Evolutionary conservation across 2,329 filamentous ascomycete species (phyloP).

Genomic region (Pseudopithomyces chartarum): DNA sequence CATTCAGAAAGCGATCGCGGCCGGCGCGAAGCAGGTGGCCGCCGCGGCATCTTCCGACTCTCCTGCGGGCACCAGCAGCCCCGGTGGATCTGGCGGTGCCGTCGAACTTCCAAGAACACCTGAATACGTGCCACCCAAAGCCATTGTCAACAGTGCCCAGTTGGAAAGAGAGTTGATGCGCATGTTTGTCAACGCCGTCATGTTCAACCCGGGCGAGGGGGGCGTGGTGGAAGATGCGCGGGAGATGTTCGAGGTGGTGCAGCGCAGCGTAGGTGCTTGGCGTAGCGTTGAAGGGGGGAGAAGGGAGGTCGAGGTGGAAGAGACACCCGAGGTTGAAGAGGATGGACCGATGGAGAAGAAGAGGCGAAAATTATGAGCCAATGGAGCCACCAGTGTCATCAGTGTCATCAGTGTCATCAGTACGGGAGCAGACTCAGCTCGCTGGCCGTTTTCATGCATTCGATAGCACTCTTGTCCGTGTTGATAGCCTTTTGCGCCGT

Average conservation of each 20-base stretch:
- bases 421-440: no score
- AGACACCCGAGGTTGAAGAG: conserved; percentile 35
- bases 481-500: no score
- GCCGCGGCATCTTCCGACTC: conserved; percentile 57
- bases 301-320: conserved; percentile 34
- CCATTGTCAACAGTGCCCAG: conserved; percentile 91
- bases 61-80: conserved; percentile 58
- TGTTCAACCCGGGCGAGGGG: conserved; percentile 96
- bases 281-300: conserved; percentile 67
- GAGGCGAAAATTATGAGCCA: conserved; percentile 31
- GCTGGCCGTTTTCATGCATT: background rate
- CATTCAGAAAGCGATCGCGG: conserved; percentile 55
- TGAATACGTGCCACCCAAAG: conserved; percentile 82
- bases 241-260: conserved; percentile 88
- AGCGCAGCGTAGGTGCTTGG: conserved; percentile 76
- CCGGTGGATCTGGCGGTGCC: conserved; percentile 58
- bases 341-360: conserved; percentile 28
- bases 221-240: conserved; percentile 85
- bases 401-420: no score
- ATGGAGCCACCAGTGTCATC: background rate
- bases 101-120: conserved; percentile 66
- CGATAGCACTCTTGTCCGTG: background rate
- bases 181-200: conserved; percentile 97
- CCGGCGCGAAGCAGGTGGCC: conserved; percentile 63
- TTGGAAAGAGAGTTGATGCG: conserved; percentile 91